Conservation (phyloP, 768 basidiomycete genomes). For the Cyathus striatus region DNA sequence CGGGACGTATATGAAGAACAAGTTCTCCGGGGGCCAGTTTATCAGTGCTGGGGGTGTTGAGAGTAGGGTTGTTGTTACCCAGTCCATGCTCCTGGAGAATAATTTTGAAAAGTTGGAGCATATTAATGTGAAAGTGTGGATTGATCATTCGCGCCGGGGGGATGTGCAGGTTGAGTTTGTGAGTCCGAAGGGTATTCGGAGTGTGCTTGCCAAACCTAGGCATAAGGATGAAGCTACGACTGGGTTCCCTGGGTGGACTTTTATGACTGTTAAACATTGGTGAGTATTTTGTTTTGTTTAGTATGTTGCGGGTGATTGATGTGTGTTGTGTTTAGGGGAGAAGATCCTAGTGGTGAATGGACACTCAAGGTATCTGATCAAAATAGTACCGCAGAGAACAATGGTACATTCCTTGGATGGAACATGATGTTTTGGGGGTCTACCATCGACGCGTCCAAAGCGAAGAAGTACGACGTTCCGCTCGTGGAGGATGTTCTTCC, state of each 20-base stretch:
- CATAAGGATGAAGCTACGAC: conserved; percentile 53
- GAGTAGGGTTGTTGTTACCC: conserved; percentile 61
- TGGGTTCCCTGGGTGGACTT: conserved; percentile 90
- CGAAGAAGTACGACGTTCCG: conserved; percentile 60
- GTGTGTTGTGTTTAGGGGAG: conserved; percentile 58
- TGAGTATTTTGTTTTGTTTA: conserved; percentile 28
- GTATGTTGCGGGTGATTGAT: conserved; percentile 10
- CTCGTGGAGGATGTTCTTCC: conserved; percentile 44
- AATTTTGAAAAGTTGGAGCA: conserved; percentile 93
- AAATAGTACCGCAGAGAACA: conserved; percentile 43
- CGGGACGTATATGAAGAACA: conserved; percentile 45
- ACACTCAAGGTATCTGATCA: conserved; percentile 83
- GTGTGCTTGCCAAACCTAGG: conserved; percentile 75
- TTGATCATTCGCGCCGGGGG: conserved; percentile 79
- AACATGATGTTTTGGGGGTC: conserved; percentile 91
- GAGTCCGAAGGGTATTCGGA: conserved; percentile 83
- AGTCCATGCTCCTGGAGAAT: conserved; percentile 57
- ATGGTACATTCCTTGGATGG: conserved; percentile 85
- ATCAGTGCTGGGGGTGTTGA: conserved; percentile 63
- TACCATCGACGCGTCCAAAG: conserved; percentile 64
- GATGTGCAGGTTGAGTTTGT: conserved; percentile 89
- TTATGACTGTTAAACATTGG: conserved; percentile 99
- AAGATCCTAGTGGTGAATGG: conserved; percentile 91
- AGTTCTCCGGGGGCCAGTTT: conserved; percentile 57
- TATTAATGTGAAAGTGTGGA: conserved; percentile 89